Conservation (phyloP, 352 stramenopile genomes). For the Peronospora belbahrii region DNA sequence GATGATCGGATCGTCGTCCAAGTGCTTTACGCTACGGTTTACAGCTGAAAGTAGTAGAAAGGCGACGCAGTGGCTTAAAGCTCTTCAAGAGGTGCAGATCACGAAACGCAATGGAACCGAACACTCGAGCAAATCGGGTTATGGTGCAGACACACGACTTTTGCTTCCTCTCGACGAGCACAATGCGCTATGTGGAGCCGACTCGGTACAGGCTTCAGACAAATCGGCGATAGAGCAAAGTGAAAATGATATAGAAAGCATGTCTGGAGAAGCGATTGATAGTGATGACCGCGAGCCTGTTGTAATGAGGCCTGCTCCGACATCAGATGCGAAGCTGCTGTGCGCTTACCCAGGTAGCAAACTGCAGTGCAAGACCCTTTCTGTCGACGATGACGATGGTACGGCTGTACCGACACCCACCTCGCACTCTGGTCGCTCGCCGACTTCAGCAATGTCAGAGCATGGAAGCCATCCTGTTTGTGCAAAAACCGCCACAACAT, state of each 20-base stretch:
- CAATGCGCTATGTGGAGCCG: conserved; percentile 12
- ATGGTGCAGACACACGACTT: conserved; percentile 20
- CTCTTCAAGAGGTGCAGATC: conserved; percentile 52
- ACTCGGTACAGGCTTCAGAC: background rate
- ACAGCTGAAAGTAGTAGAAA: conserved; percentile 32
- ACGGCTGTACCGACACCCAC: conserved; percentile 22
- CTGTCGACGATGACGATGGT: conserved; percentile 23
- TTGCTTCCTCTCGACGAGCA: conserved; percentile 27
- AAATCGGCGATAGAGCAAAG: conserved; percentile 7
- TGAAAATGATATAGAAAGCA: conserved; percentile 1
- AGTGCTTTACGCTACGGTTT: conserved; percentile 41
- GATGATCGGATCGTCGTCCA: conserved; percentile 32
- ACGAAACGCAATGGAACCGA: conserved; percentile 15
- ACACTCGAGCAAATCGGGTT: conserved; percentile 3
- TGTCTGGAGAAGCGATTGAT: background rate
- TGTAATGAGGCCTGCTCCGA: conserved; percentile 11
- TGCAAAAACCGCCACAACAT: background rate
- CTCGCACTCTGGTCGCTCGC: conserved; percentile 14
- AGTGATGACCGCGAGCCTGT: conserved; percentile 1
- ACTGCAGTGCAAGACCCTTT: conserved; percentile 15
- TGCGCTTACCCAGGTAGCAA: conserved; percentile 23
- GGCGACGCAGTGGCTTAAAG: conserved; percentile 43
- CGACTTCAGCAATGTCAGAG: conserved; percentile 18
- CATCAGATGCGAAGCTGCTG: conserved; percentile 25
- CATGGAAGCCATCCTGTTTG: conserved; percentile 2